phyloP scores from a whole-genome alignment of 2,329 filamentous ascomycete genomes.

The Botrytis sinoallii region DNA sequence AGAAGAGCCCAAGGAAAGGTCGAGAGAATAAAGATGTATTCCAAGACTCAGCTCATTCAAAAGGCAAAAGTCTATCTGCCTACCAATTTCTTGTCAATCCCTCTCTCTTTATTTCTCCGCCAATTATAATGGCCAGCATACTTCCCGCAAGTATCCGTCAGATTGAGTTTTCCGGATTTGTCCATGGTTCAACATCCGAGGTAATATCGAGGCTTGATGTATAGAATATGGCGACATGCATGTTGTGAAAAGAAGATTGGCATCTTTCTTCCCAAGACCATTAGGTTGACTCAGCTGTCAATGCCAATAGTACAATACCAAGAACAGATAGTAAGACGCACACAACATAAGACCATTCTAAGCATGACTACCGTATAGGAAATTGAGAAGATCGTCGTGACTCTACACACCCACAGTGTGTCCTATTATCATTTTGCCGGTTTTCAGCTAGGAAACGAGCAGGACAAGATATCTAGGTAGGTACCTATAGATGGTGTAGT shows the following conservation, averaged over 20 bases:
- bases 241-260: neutral
- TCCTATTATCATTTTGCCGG: neutral
- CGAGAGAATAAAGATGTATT: too few relatives aligned
- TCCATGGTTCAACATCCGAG: neutral
- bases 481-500: neutral
- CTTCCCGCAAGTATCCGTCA: neutral
- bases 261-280: neutral
- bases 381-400: neutral
- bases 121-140: neutral
- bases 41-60: neutral
- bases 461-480: neutral
- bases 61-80: neutral
- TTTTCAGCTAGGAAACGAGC: neutral
- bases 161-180: conserved; percentile 4
- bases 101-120: conserved; percentile 1
- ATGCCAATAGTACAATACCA: neutral
- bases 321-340: neutral
- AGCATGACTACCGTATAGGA: neutral
- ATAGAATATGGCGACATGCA: neutral
- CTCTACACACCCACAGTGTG: neutral
- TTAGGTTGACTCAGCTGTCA: neutral
- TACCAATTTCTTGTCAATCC: neutral
- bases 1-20: neutral
- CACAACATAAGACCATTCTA: neutral
- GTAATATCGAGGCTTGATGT: neutral